Conservation (phyloP, 805 yeast species). For the Saccharomycopsis sp. region DNA sequence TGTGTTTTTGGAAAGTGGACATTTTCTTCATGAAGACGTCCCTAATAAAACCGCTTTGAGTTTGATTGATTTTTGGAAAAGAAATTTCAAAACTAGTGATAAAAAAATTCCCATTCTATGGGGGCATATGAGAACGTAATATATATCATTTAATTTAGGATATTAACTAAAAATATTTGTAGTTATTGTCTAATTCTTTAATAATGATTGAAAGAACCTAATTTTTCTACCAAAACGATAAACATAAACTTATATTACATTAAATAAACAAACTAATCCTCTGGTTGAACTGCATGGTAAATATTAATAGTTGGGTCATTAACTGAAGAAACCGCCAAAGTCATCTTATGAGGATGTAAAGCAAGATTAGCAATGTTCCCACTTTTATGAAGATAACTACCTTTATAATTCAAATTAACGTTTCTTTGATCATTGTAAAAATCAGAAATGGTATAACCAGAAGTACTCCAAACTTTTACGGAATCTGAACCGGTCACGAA, state of each 20-base stretch:
- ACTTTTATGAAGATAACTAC: slow-evolving; percentile 20
- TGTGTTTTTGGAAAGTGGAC: slow-evolving; percentile 62
- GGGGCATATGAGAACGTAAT: slow-evolving; percentile 13
- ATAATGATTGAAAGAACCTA: no score
- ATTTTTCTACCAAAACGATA: no score
- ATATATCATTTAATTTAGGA: no score
- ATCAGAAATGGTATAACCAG: slow-evolving; percentile 61
- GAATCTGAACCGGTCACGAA: slow-evolving; percentile 79
- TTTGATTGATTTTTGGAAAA: slow-evolving; percentile 33
- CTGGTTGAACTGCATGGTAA: slow-evolving; percentile 24
- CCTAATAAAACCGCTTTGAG: slow-evolving; percentile 59
- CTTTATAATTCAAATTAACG: slow-evolving; percentile 1
- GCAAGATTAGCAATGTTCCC: slow-evolving; percentile 52
- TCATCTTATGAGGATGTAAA: slow-evolving; percentile 90
- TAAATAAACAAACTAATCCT: not conserved
- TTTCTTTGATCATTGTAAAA: slow-evolving; percentile 33
- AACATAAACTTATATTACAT: no score
- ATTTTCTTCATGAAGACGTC: slow-evolving; percentile 89
- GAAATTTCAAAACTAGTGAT: slow-evolving; percentile 23
- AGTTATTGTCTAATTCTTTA: no score
- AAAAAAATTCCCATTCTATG: slow-evolving; percentile 15
- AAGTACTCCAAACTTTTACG: slow-evolving; percentile 75
- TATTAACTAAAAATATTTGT: no score
- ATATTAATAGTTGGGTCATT: slow-evolving; percentile 66
- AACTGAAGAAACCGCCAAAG: slow-evolving; percentile 67